Base-by-base conservation (phyloP, 208 protist species). In the Leishmania amazonensis region DNA sequence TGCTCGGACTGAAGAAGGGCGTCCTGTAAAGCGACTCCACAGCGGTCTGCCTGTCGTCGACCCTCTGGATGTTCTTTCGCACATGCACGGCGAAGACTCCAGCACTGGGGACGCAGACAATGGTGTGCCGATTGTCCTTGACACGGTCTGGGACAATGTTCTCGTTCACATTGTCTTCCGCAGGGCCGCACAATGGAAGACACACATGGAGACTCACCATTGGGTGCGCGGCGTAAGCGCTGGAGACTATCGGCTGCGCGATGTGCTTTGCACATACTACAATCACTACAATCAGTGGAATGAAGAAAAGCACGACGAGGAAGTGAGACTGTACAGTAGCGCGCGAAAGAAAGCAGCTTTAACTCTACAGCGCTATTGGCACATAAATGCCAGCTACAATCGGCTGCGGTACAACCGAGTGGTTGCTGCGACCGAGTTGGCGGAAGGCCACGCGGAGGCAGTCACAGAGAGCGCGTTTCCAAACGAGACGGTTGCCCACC, bases 391-490 rank as follows among this genome's bases (percentile, higher is more conserved):
- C 2, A 85, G 92, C 28, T 97, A 95, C 80, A 97, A 97, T 79
- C 84, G 89, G 6, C 80, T 96, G 21, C 93, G 95, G 6, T 97
- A 96, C 86, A 97, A 97, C 80, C 81, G 95, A 38, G 79, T 97
- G 31, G 93, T 97, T 11, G 91, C 94, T 21, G 84, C 85, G 8
- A 79, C 87, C 24, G 89, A 95, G 81, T 76, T 72, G n/a, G 90
- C 89, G 0, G 87, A 91, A 35, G 49, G 65, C 17, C 80, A 92
- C 77, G 65, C 85, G n/a, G 85, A 89, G 38, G 83, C 89, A 40
- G 85, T 89, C 19, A 77, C 70, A 1, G 62, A 75, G 60, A 89
- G 75, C 45, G 87, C 87, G 0, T 97, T 95, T 79, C 76, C 82
- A 5, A 85, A 86, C 65, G 91, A 95, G 76, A 80, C 83, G 0